Base-by-base conservation (phyloP, 345 rosid species). In the Gossypium stocksii region DNA sequence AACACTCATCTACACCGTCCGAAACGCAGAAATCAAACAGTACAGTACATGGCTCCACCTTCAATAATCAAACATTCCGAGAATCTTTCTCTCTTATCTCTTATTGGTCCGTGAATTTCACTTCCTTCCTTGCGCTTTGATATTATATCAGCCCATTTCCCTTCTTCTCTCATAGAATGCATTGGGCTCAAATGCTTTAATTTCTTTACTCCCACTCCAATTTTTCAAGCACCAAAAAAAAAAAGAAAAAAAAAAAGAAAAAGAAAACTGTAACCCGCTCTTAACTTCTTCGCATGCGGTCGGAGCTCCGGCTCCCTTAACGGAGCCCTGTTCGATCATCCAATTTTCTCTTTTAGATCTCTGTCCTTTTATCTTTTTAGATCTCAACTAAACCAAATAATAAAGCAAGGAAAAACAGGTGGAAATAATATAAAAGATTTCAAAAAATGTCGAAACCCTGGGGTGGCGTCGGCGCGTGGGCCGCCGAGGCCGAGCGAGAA, bases 401-500 rank as follows among this genome's bases (percentile, higher is more conserved):
- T 10, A 57, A 43, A 14, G 41, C 41, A 25, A 46, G 20, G 11
- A 14, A 10, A n/a, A 45, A 7, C 1, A 4, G 3, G 3, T 2
- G n/a, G 41, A 49, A 51, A 25, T 25, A 49, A 8, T 25, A 25
- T 46, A 68, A 9, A 46, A 23, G 0, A 27, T 29, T 10, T n/a
- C 16, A 34, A 7, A 19, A 16, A n/a, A 73, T 73, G 76, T 62
- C 70, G 76, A 73, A 62, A 48, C 76, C 76, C 29, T 61, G 70
- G 71, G 67, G 67, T 59, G 81, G 69, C 75, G 83, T 90, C 87
- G 97, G 97, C 79, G 83, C 88, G 22, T 93, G 99, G 99, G 99
- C 99, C 74, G 97, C 90, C 77, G 99, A 95, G 77, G 89, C 93
- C 20, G 99, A 95, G 85, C 86, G 79, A n/a, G 96, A 87, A 17